Base-by-base conservation (phyloP, 2,329 filamentous ascomycete species). In the Knoxdaviesia capensis region DNA sequence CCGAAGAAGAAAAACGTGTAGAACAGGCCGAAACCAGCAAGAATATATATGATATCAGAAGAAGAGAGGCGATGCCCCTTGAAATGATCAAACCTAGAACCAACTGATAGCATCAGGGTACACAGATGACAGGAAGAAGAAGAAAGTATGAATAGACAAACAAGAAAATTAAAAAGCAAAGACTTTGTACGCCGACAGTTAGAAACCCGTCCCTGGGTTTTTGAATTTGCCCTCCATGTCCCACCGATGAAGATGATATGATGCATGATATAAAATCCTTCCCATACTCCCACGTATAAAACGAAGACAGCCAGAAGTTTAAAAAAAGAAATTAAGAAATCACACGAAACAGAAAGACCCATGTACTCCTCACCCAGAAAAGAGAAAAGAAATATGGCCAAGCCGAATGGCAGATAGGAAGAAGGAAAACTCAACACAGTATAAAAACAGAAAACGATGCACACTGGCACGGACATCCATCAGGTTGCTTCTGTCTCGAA, bases 221-320 rank as follows among this genome's bases (percentile, higher is more conserved):
- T 34, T 31, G 31, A 36, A 28, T 35, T 42, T 36, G 41, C 38
- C 33, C 38, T 42, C 36, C 41, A 42, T 35, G 34, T 30, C 33
- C 31, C 31, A 29, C 36, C 30, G 36, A 38, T 20, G 20, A 38
- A 38, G 20, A 38, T 29, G 8, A 29, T 38, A 8, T 38, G 20
- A 29, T 29, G 36, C 5, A 5, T 35, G 29, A 7, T 20, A 10
- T 20, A 20, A 20, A 20, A 20, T 20, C 20, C 20, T 20, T 20
- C 20, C 20, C 20, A 20, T 20, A 20, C 20, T 20, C 20, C 20
- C 20, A 20, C 20, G 20, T 20, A 20, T 20, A 10, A 31, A 30
- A 37, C 40, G 37, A 41, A 41, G 28, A 31, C 36, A 20, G 32
- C 5, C 6, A 29, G 28, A 34, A 28, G 29, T 35, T 41, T 33